Base-by-base conservation (phyloP, 2,329 filamentous ascomycete genomes). In the Apiospora hydei region DNA sequence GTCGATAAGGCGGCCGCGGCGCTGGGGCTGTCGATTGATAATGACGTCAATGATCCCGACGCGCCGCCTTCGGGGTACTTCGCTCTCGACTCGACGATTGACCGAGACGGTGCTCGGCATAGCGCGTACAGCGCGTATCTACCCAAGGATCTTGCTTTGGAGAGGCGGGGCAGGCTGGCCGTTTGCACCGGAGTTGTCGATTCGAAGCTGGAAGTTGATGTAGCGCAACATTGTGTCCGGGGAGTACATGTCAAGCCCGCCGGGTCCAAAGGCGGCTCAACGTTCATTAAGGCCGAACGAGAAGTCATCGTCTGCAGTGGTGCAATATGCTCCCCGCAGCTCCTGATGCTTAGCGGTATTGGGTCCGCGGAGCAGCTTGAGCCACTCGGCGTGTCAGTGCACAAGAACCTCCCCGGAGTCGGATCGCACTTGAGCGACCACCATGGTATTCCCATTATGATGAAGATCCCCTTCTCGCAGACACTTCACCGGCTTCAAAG, bases 261-360 rank as follows among this genome's bases (percentile, higher is more conserved):
- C 16, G 53, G 57, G 26, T 34, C 49, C 0, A 47, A 47, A 11
- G 41, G 26, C 4, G n/a, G 26, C 16, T 24, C 30, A 2, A 44
- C 49, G 4, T 49, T 61, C 64, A 69, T 73, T n/a, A 69, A 57
- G 26, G 73, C 69, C 14, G 46, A 67, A 44, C 53, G 68, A 34
- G 73, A 74, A 43, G 70, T 74, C 38, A 73, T 74, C 14, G 24
- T 74, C 2, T 69, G 57, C 24, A 69, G 70, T 41, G 73, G 73
- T 34, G 72, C 73, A 5, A 67, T 70, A 13, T 49, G 73, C 53
- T 71, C 73, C 3, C 72, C 73, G 16, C 72, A 73, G 11, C 67
- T 74, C 1, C 51, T 74, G 4, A 72, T 73, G 72, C 53, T 73
- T 3, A 73, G 72, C 26, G 73, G 73, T 16, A 73, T 74, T 21